Percentiles rank a stretch among this genome's conserved stretches.
Evolutionary conservation across 805 yeast species (phyloP).

Genomic region (Metschnikowia henanensis): DNA sequence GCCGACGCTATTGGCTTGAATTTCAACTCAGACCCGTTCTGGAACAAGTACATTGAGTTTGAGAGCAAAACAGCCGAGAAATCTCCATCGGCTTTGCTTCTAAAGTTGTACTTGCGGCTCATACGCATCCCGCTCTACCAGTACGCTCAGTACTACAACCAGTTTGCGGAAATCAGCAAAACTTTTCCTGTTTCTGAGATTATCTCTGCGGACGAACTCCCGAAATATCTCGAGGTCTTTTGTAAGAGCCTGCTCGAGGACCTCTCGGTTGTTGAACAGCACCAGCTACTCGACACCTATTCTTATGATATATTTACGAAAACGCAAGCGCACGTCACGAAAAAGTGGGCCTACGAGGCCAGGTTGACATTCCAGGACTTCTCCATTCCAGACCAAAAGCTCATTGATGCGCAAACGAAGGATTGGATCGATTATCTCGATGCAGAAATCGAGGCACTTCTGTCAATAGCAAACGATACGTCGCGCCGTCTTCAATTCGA

Average conservation of each 20-base stretch:
- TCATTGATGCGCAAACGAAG: constrained; percentile 43
- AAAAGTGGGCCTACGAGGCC: constrained; percentile 74
- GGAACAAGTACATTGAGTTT: constrained; percentile 78
- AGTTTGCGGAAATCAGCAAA: constrained; percentile 40
- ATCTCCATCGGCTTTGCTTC: constrained; percentile 24
- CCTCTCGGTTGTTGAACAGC: constrained; percentile 37
- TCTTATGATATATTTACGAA: constrained; percentile 42
- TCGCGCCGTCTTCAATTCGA: constrained; percentile 14
- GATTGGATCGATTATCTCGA: constrained; percentile 66
- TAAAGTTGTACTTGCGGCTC: constrained; percentile 45
- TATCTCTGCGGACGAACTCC: constrained; percentile 20
- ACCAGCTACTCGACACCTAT: constrained; percentile 43
- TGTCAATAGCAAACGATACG: not conserved
- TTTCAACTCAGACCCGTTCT: constrained; percentile 73
- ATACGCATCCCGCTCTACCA: constrained; percentile 76
- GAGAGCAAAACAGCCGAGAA: constrained; percentile 15
- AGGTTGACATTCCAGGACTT: constrained; percentile 58
- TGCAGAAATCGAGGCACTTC: constrained; percentile 39
- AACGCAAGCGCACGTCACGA: constrained; percentile 53
- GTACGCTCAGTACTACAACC: constrained; percentile 72
- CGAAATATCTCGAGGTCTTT: constrained; percentile 24
- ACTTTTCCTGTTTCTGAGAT: constrained; percentile 30
- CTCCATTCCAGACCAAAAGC: constrained; percentile 35
- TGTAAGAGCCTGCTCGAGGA: constrained; percentile 23
- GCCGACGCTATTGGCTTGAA: constrained; percentile 58